Evolutionary conservation across 2,329 filamentous ascomycete genomes (phyloP).

Genomic region (Aurifilum marmelostoma): DNA sequence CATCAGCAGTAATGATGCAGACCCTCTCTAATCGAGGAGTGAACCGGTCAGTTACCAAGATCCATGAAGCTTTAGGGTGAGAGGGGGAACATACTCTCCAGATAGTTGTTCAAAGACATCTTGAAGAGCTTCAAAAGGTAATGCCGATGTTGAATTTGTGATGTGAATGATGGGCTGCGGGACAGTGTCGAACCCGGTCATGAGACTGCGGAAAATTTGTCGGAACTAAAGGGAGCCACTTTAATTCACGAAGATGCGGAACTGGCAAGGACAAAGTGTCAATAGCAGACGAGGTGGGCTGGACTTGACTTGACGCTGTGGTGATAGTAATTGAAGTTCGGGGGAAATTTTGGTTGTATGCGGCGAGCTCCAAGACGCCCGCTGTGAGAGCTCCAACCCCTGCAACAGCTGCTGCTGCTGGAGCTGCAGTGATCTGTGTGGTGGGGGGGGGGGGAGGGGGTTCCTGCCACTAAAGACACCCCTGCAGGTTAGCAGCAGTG

Average conservation of each 20-base stretch:
- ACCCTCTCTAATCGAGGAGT: slow-evolving; percentile 71
- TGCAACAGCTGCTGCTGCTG: slow-evolving; percentile 23
- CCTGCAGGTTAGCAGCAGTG: slow-evolving; percentile 6
- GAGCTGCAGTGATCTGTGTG: too few species aligned
- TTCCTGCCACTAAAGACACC: slow-evolving; percentile 15
- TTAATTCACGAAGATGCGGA: too few species aligned
- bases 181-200: not conserved
- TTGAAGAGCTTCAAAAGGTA: slow-evolving; percentile 11
- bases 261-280: not conserved
- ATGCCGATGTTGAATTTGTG: not conserved
- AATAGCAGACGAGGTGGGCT: not conserved
- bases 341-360: slow-evolving; percentile 24
- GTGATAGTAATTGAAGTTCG: slow-evolving; percentile 10
- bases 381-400: slow-evolving; percentile 19
- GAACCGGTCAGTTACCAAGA: not conserved
- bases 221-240: not conserved
- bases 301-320: not conserved
- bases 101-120: slow-evolving; percentile 39
- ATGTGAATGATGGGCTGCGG: slow-evolving; percentile 3
- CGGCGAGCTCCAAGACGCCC: slow-evolving; percentile 1
- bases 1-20: slow-evolving; percentile 88
- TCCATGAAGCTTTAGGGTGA: not conserved
- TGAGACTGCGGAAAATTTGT: not conserved
- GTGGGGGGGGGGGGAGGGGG: not conserved
- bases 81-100: slow-evolving; percentile 36